phyloP scores from a whole-genome alignment of 176 grass and related monocot genomes.

The Avena insularis region DNA sequence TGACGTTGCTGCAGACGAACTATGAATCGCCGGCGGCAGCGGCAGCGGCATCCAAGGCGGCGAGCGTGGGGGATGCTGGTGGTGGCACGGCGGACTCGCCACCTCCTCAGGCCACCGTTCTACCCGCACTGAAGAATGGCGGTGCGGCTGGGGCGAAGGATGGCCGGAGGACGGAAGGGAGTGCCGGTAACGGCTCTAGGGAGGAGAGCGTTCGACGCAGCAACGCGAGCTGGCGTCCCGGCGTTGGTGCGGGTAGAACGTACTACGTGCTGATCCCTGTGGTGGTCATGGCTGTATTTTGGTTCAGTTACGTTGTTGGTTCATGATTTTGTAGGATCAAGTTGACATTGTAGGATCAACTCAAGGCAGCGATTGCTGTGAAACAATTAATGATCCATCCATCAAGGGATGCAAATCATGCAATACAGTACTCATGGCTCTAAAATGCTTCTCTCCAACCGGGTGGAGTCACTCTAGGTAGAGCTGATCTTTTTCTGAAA shows the following conservation, averaged over 20 bases:
- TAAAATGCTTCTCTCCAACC: not conserved
- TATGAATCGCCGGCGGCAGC: not conserved
- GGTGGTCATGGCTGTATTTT: conserved; percentile 17
- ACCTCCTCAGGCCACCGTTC: not conserved
- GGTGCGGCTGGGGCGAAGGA: not conserved
- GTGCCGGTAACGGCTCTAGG: not conserved
- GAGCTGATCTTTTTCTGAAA: not conserved
- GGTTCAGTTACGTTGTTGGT: not conserved
- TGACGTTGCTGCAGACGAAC: conserved; percentile 20
- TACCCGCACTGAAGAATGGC: not conserved
- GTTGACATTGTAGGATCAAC: not conserved
- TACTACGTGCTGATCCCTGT: conserved; percentile 9
- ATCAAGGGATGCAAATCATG: not conserved
- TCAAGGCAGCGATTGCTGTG: not conserved
- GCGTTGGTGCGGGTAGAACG: not conserved
- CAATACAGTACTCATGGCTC: not conserved
- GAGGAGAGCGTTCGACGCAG: conserved; percentile 10
- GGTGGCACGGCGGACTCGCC: not conserved
- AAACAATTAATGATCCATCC: not conserved
- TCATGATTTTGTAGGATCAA: not conserved
- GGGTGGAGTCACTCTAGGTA: not conserved
- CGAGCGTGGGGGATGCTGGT: not conserved
- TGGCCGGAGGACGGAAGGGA: not conserved
- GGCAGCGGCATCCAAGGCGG: not conserved
- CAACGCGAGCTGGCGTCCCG: not conserved